Evolutionary conservation across 176 grass and related monocot species (phyloP).

Genomic region (Aegilops sharonensis): DNA sequence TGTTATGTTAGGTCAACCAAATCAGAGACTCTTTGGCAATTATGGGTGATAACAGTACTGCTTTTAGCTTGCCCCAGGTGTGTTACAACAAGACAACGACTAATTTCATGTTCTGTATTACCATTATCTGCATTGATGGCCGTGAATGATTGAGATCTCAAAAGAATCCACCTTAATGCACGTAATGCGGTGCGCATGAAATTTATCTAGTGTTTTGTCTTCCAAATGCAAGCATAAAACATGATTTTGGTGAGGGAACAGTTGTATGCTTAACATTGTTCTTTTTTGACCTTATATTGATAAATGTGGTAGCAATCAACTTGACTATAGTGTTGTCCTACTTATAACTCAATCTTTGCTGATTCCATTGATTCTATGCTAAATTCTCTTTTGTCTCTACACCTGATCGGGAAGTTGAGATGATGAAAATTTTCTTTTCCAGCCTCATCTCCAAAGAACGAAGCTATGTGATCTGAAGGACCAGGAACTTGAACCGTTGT

Average conservation of each 20-base stretch:
- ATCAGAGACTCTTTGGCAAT: conserved; percentile 87
- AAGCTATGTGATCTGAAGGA: conserved; percentile 89
- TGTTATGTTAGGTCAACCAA: conserved; percentile 78
- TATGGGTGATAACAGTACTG: conserved; percentile 92
- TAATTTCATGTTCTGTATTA: too few species aligned
- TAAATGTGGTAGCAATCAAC: too few species aligned
- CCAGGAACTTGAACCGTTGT: conserved; percentile 60
- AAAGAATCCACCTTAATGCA: too few species aligned
- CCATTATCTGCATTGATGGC: too few species aligned
- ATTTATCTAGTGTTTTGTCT: too few species aligned
- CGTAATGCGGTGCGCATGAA: too few species aligned
- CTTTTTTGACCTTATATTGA: too few species aligned
- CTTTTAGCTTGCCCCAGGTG: conserved; percentile 96
- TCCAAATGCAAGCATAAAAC: too few species aligned
- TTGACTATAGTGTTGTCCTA: neutral
- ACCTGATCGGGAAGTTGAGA: conserved; percentile 19
- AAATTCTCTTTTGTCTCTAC: neutral
- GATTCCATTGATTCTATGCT: neutral
- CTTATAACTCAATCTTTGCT: neutral
- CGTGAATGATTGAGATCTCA: too few species aligned
- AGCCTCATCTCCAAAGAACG: conserved; percentile 99
- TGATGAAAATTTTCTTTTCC: conserved; percentile 40
- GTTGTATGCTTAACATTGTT: too few species aligned
- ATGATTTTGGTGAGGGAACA: too few species aligned
- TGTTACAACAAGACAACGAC: neutral